Base-by-base conservation (phyloP, 177 flowering plant genomes). In the Vitis hybrid region DNA sequence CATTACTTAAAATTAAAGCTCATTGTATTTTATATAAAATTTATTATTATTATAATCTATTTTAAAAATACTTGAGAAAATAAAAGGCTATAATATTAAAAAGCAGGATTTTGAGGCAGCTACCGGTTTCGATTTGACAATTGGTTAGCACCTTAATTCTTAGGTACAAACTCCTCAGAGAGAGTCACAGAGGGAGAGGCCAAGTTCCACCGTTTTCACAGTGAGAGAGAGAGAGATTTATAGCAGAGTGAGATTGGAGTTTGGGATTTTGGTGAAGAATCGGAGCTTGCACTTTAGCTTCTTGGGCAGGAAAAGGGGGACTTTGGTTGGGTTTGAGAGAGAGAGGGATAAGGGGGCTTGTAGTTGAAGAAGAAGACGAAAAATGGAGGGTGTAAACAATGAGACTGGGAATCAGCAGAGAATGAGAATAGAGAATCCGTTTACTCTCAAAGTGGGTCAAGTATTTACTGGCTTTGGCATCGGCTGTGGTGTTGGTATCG, bases 401-500 rank as follows among this genome's bases (percentile, higher is more conserved):
- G 68, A 80, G 57, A 70, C 7, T 38, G 65, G 70, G 72, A 51
- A 62, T 65, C 13, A 9, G 33, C 69, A 50, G 71, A 78, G 77
- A 68, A 74, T 82, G 51, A 51, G 75, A 77, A 55, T 92, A 52
- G 89, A 88, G 84, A 94, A 91, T 78, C 99, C 98, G 1, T 91
- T 96, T 83, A 70, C 91, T 80, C 82, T 96, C 73, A 96, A 96
- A 70, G 94, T 87, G 73, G 87, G 86, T 67, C 98, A 96, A 85
- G 95, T 96, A 55, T 94, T 96, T 62, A 92, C 98, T 1, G 99
- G 99, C 70, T 91, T 96, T 78, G 99, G 99, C 75, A 47, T 96
- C 59, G 99, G 99, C 11, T 96, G 99, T 73, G 99, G 98, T 54
- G 67, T 94, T 78, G 99, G 99, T 28, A 92, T 96, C 73, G 99